Percentiles rank a stretch among this genome's conserved stretches.
phyloP scores from a whole-genome alignment of 2,329 filamentous ascomycete species.

The Ophiocordyceps camponoti-saundersi region DNA sequence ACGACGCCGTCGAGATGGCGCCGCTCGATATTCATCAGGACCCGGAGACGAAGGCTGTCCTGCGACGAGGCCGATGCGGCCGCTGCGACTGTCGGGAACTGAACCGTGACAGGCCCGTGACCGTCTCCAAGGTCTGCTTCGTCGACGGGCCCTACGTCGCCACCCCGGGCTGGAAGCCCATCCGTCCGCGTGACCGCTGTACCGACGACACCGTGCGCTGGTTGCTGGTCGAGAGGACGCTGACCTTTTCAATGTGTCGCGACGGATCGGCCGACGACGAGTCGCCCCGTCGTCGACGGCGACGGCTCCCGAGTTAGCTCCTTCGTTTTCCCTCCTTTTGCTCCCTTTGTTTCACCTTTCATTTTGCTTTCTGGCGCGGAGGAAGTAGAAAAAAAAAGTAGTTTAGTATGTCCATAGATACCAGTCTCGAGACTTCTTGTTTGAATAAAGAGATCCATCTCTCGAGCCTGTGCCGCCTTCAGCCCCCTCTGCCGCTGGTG shows the following conservation, averaged over 20 bases:
- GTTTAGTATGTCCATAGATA: not conserved
- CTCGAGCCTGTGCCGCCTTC: too few relatives aligned
- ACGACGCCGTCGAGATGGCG: conserved; percentile 20
- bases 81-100: conserved; percentile 16
- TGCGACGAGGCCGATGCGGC: conserved; percentile 17
- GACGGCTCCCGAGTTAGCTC: not conserved
- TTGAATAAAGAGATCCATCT: not conserved
- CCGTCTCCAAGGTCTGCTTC: conserved; percentile 21
- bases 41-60: conserved; percentile 14
- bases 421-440: not conserved
- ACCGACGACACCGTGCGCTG: conserved; percentile 18
- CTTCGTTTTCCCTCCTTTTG: not conserved
- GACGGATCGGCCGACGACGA: conserved; percentile 14
- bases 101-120: conserved; percentile 16
- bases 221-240: conserved; percentile 19
- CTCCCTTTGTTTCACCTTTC: not conserved
- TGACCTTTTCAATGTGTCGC: conserved; percentile 19
- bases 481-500: conserved; percentile 9
- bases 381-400: too few relatives aligned
- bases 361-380: not conserved
- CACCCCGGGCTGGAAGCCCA: conserved; percentile 13
- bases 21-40: conserved; percentile 14
- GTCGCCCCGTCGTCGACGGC: conserved; percentile 5
- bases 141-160: conserved; percentile 16
- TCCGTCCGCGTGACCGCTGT: conserved; percentile 13